Base-by-base conservation (phyloP, 2,329 filamentous ascomycete genomes). In the Neopestalotiopsis sp. region DNA sequence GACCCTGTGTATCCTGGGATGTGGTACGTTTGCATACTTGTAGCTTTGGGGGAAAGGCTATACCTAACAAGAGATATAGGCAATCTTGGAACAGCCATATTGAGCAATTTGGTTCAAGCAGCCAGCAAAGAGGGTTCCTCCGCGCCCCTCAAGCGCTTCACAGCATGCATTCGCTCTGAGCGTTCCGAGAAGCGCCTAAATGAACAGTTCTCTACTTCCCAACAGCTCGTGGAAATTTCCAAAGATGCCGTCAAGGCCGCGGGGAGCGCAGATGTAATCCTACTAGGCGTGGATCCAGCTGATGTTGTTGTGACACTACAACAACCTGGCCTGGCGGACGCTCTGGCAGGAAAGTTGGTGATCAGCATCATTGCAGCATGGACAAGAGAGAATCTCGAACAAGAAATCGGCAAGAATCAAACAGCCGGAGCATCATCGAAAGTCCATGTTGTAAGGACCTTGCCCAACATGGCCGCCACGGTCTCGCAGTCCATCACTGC, bases 321-420 rank as follows among this genome's bases (percentile, higher is more conserved):
- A 0, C 74, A 82, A 56, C 73, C 79, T 0, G 81, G 80, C 0
- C 71, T 87, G 2, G 64, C 71, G 0, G 77, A 82, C 5, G 83
- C 81, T 0, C 66, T 87, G 1, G 71, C 74, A 0, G 74, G 76
- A 4, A 88, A 87, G 71, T 78, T 87, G 1, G 68, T 87, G 12
- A 84, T 87, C 74, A 88, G 85, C 71, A 81, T 88, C 0, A 82
- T 81, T 1, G 86, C 86, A 0, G 86, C 86, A 1, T 87, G 82
- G 83, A 81, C 83, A 0, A 75, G 61, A 53, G 68, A 71, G 13
- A 61, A 2, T 69, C 67, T 2, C 67, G 45, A 24, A 13, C 28
- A 13, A 12, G 34, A 38, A 38, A 38, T 38, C 30, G 45, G 32
- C 17, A 57, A 28, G 5, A n/a, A 28, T 28, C 24, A 28, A 28